Conservation (phyloP, 257 asterid genomes). For the Lycium barbarum region DNA sequence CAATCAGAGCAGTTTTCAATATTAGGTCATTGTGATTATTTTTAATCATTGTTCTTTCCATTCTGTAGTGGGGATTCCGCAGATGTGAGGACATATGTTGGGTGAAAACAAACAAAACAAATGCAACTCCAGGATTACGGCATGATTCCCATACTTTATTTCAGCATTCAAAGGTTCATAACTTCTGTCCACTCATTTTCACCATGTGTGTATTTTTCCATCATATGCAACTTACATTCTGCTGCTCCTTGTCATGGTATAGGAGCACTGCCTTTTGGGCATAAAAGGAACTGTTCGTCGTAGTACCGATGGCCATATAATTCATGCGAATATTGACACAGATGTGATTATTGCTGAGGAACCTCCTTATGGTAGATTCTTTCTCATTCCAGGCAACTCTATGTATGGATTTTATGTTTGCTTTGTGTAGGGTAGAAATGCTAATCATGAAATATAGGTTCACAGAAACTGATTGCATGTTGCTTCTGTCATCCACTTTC, state of each 20-base stretch:
- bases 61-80: slow-evolving; percentile 95
- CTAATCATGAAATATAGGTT: slow-evolving; percentile 13
- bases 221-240: neutral
- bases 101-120: slow-evolving; percentile 96
- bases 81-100: slow-evolving; percentile 99
- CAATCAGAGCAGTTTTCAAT: slow-evolving; percentile 8
- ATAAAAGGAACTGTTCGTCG: slow-evolving; percentile 99
- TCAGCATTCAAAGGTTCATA: slow-evolving; percentile 90
- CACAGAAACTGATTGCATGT: neutral
- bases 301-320: slow-evolving; percentile 97
- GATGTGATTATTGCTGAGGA: slow-evolving; percentile 99
- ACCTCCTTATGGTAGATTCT: slow-evolving; percentile 85
- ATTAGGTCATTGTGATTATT: neutral
- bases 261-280: slow-evolving; percentile 67
- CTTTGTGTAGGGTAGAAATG: neutral
- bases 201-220: neutral
- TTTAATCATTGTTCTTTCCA: slow-evolving; percentile 30
- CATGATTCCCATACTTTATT: slow-evolving; percentile 96
- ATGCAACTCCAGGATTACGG: slow-evolving; percentile 94
- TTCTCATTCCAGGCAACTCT: slow-evolving; percentile 13
- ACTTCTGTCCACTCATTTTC: slow-evolving; percentile 25
- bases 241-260: slow-evolving; percentile 22
- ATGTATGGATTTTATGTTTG: neutral
- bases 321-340: slow-evolving; percentile 99
- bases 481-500: slow-evolving; percentile 22